Evolutionary conservation across 2,329 filamentous ascomycete species (phyloP).

Genomic region (Colletotrichum musicola): DNA sequence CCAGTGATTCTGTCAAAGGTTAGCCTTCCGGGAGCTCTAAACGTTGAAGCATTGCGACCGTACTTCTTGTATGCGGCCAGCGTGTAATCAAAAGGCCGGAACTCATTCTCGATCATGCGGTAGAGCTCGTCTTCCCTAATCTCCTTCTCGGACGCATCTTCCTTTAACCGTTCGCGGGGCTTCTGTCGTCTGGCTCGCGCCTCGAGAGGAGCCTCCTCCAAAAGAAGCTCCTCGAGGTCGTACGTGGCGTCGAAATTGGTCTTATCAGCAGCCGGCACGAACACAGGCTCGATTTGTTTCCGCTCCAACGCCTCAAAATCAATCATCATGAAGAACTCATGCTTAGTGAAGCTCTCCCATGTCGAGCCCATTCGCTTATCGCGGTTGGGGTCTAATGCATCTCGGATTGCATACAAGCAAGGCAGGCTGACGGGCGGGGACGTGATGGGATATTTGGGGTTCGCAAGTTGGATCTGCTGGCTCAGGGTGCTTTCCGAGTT

Average conservation of each 20-base stretch:
- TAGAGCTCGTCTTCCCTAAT: slow-evolving; percentile 95
- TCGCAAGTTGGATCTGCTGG: slow-evolving; percentile 83
- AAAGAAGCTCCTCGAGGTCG: slow-evolving; percentile 90
- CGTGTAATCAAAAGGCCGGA: slow-evolving; percentile 96
- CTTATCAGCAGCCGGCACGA: slow-evolving; percentile 94
- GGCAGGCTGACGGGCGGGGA: slow-evolving; percentile 89
- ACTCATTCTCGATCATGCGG: slow-evolving; percentile 92
- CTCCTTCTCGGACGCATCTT: slow-evolving; percentile 94
- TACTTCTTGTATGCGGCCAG: slow-evolving; percentile 82
- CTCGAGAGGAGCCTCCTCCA: slow-evolving; percentile 96
- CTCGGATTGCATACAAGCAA: slow-evolving; percentile 90
- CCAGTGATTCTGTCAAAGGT: slow-evolving; percentile 31
- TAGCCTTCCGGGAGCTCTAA: slow-evolving; percentile 24
- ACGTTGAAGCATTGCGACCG: slow-evolving; percentile 43
- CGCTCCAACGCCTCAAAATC: slow-evolving; percentile 87
- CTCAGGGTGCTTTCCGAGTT: slow-evolving; percentile 85
- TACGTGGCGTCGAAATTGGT: slow-evolving; percentile 99
- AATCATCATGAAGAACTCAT: slow-evolving; percentile 89
- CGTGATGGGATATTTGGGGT: slow-evolving; percentile 91
- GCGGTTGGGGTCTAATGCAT: slow-evolving; percentile 84
- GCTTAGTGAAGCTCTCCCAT: slow-evolving; percentile 87
- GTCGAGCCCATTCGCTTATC: slow-evolving; percentile 85
- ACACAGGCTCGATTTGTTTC: slow-evolving; percentile 91
- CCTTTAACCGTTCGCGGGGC: slow-evolving; percentile 89
- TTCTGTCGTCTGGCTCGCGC: slow-evolving; percentile 94